A percentile compares a stretch with the other conserved stretches of the same genome.
These are phyloP conservation scores for Orychophragmus violaceus DNA, from an alignment of 345 rosid species.

Conservation along the genomic window DNA sequence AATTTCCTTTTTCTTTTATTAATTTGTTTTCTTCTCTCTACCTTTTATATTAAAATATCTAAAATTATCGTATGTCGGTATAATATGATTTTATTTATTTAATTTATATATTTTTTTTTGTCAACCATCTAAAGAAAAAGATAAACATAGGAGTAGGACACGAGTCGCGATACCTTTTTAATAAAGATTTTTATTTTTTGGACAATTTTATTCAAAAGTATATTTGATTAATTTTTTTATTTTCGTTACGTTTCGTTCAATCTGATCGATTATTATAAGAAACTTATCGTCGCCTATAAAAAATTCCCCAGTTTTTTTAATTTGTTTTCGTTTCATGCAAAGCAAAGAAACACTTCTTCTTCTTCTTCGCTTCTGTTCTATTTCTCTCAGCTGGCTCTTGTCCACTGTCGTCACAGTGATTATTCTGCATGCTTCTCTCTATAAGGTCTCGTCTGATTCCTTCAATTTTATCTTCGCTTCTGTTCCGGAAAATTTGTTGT, in stretches of 20 bases:
- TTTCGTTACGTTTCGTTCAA: not conserved
- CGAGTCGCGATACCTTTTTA: slow-evolving; percentile 7
- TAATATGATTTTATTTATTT: not conserved
- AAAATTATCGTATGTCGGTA: too few relatives aligned
- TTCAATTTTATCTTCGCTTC: not conserved
- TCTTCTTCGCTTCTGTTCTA: not conserved
- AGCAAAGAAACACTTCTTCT: slow-evolving; percentile 7
- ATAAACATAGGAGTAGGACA: slow-evolving; percentile 8
- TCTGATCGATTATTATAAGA: slow-evolving; percentile 3
- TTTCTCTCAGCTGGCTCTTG: slow-evolving; percentile 12
- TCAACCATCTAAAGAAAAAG: slow-evolving; percentile 10
- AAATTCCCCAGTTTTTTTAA: not conserved
- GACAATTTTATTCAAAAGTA: too few relatives aligned
- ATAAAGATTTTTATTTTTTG: not conserved
- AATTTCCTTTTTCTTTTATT: not conserved
- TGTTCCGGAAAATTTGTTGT: not conserved
- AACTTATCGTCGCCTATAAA: not conserved
- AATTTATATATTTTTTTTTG: not conserved
- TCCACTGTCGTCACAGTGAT: slow-evolving; percentile 9
- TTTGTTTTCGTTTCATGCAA: slow-evolving; percentile 18
- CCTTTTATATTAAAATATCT: not conserved
- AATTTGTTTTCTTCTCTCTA: not conserved
- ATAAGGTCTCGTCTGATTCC: not conserved
- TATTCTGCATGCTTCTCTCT: slow-evolving; percentile 29
- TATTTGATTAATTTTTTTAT: not conserved